Evolutionary conservation across 345 rosid genomes (phyloP), one percentile per base, ranked within the genome.

Genomic region (Barbarea vulgaris): DNA sequence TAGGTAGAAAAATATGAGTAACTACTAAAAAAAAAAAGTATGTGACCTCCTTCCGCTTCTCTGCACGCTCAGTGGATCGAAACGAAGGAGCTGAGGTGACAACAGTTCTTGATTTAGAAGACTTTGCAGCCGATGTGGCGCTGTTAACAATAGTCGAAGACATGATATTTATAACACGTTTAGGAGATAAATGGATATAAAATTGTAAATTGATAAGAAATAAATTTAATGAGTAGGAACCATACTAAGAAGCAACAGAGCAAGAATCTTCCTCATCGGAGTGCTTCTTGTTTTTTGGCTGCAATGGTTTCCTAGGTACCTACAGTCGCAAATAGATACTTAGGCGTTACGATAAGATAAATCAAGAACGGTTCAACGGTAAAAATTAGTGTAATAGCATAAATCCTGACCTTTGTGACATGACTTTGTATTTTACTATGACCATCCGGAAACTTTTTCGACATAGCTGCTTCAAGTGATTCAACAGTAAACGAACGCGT

Each of bases 41-140:
- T 70, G 55, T 46, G 52, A 93, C 98, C 98, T 93, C 98, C 67
- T 36, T 91, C 54, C 98, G 81, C 84, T 87, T 93, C 78, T 87
- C 94, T 1, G 97, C 97, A 54, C 98, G 96, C 61, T 83, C 84
- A 61, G 89, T 81, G 70, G 91, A 85, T 78, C 83, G 85, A 77
- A 93, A 89, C 22, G 78, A 73, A n/a, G 98, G 98, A 64, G 91
- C 90, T 58, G 87, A 51, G 42, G 84, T 86, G 71, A 81, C 77
- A 56, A 79, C 73, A 60, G 69, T 47, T 70, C 69, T 83, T 59
- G 85, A 84, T 73, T 84, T 88, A 39, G 69, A 30, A 3, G 81
- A 78, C 80, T 77, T 83, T 72, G 77, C 86, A 72, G 90, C 87
- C 33, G 88, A 88, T 1, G 84, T 81, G 51, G 84, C 85, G 48